A percentile compares a stretch with the other conserved stretches of the same genome.
phyloP scores from a whole-genome alignment of 1,139 yeast species.

The Pichia kudriavzevii region DNA sequence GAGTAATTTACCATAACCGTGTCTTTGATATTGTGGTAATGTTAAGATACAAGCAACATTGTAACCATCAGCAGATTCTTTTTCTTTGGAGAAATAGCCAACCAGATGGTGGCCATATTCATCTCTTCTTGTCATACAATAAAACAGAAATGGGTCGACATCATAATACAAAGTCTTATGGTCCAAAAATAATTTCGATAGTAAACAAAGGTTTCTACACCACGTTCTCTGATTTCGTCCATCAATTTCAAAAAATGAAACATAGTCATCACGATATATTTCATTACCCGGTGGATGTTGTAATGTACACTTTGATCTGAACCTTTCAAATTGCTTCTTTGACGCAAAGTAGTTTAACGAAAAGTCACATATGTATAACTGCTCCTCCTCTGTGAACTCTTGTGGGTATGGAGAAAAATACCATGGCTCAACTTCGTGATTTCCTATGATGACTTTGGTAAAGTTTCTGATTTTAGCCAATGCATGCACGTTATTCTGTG shows the following conservation, averaged over 20 bases:
- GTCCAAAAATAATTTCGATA: slow-evolving; percentile 83
- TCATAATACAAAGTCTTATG: slow-evolving; percentile 95
- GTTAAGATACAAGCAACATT: slow-evolving; percentile 96
- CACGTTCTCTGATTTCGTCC: slow-evolving; percentile 93
- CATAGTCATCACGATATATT: slow-evolving; percentile 78
- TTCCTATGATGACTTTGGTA: slow-evolving; percentile 72
- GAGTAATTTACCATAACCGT: slow-evolving; percentile 84
- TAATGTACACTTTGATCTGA: slow-evolving; percentile 75
- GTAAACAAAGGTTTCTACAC: slow-evolving; percentile 89
- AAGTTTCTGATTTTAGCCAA: slow-evolving; percentile 88
- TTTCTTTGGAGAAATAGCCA: slow-evolving; percentile 94
- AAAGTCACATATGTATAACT: slow-evolving; percentile 84
- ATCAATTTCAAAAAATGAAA: slow-evolving; percentile 90
- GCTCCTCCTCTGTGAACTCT: slow-evolving; percentile 87
- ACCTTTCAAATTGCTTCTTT: slow-evolving; percentile 83
- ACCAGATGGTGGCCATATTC: slow-evolving; percentile 90
- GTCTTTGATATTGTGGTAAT: slow-evolving; percentile 90
- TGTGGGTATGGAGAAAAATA: slow-evolving; percentile 96
- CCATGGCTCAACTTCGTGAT: slow-evolving; percentile 95
- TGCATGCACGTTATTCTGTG: slow-evolving; percentile 67
- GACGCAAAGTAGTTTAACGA: slow-evolving; percentile 86
- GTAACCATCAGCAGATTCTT: slow-evolving; percentile 92
- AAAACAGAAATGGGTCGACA: slow-evolving; percentile 92
- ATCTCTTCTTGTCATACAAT: slow-evolving; percentile 87
- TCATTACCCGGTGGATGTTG: slow-evolving; percentile 98